phyloP scores from a whole-genome alignment of 2,329 filamentous ascomycete genomes.

The Pseudogymnoascus sp. region DNA sequence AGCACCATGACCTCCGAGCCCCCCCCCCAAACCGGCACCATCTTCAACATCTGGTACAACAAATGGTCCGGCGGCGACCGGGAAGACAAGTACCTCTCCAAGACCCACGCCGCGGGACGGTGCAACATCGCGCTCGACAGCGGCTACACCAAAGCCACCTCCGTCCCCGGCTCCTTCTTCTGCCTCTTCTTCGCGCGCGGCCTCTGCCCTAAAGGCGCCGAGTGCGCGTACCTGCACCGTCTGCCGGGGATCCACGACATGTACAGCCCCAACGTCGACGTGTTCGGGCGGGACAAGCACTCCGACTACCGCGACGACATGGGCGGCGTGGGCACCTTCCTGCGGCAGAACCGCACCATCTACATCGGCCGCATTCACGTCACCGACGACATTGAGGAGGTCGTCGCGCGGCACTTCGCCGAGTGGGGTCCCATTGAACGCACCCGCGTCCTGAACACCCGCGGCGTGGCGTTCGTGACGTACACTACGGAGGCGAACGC shows the following conservation, averaged over 20 bases:
- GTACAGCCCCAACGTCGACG: slow-evolving; percentile 90
- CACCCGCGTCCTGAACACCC: slow-evolving; percentile 71
- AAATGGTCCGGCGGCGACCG: slow-evolving; percentile 96
- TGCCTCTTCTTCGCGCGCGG: slow-evolving; percentile 88
- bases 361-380: slow-evolving; percentile 94
- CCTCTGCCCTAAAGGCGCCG: slow-evolving; percentile 72
- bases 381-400: slow-evolving; percentile 92
- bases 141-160: slow-evolving; percentile 72
- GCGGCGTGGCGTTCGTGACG: slow-evolving; percentile 92
- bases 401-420: slow-evolving; percentile 87
- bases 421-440: slow-evolving; percentile 95
- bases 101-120: slow-evolving; percentile 72
- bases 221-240: slow-evolving; percentile 90
- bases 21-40: slow-evolving; percentile 84
- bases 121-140: slow-evolving; percentile 78
- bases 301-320: slow-evolving; percentile 94
- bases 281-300: slow-evolving; percentile 88
- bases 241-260: slow-evolving; percentile 80
- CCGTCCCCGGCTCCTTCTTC: slow-evolving; percentile 74
- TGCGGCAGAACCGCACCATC: slow-evolving; percentile 86
- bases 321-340: slow-evolving; percentile 91
- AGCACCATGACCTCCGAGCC: slow-evolving; percentile 74
- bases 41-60: slow-evolving; percentile 99
- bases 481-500: slow-evolving; percentile 85
- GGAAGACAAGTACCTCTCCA: slow-evolving; percentile 80